These are phyloP conservation scores for Verbascum thapsus DNA, from an alignment of 257 asterid genomes.

Conservation along the genomic window DNA sequence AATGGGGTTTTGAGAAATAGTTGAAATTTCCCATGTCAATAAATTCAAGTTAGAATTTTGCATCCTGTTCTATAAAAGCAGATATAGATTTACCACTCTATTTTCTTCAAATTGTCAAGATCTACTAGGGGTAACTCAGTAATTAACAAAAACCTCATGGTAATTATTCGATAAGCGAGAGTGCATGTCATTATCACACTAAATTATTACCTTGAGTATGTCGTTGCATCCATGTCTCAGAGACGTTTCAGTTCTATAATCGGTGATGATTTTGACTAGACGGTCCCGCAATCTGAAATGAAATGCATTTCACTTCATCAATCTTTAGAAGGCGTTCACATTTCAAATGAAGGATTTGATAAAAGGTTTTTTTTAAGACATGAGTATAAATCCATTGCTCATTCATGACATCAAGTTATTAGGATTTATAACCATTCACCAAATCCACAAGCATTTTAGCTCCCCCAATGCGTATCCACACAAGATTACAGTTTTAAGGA, in stretches of 20 bases:
- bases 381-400: slow-evolving; percentile 1
- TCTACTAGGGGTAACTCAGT: no score
- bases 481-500: background rate
- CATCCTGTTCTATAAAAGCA: no score
- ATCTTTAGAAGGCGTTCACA: background rate
- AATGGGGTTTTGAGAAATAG: no score
- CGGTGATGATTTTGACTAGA: slow-evolving; percentile 89
- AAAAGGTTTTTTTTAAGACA: background rate
- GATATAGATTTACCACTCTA: no score
- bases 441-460: slow-evolving; percentile 7
- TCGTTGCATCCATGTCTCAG: slow-evolving; percentile 93
- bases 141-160: no score
- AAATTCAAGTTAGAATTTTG: no score
- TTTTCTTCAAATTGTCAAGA: no score
- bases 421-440: background rate
- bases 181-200: no score
- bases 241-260: slow-evolving; percentile 96
- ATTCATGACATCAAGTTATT: background rate
- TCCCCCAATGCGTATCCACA: background rate
- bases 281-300: slow-evolving; percentile 88
- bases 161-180: no score
- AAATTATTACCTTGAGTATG: slow-evolving; percentile 74
- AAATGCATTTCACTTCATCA: slow-evolving; percentile 29
- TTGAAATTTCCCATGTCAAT: no score
- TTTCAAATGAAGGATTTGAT: slow-evolving; percentile 1